Base-by-base conservation (phyloP, 441 rosid species). In the Mallotus repandus region DNA sequence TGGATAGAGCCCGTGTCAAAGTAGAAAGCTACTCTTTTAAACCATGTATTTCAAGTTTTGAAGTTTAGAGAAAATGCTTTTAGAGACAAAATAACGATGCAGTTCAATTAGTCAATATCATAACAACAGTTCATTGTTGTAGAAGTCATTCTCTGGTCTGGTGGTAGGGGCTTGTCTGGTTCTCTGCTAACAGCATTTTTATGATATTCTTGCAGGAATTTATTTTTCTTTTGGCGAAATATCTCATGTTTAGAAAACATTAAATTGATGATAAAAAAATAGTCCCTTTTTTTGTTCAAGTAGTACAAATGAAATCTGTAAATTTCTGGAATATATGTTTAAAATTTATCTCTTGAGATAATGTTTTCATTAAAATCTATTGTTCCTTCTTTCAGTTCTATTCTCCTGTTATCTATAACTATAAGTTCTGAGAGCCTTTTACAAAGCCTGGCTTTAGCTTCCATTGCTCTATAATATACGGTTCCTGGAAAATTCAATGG, bases 361-460 rank as follows among this genome's bases (percentile, higher is more conserved):
- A 72, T 63, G 54, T 63, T 53, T 19, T 50, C 46, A 0, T 54
- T 5, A 29, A 0, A 21, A 18, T 68, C 71, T 18, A 6, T 9
- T 43, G 11, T 54, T 7, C 46, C 56, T 52, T 62, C 45, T 61
- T 63, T 57, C 15, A 50, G 35, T 43, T 63, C 14, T 0, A 29
- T 29, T 29, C 32, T 29, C 32, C 2, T 29, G 32, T 0, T 3
- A 29, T 60, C 32, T 4, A 72, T 52, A 19, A 52, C 32, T 4
- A 72, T 52, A 19, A 52, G 35, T 63, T 38, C 5, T 19, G 16
- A 59, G 53, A 70, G 45, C 10, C 41, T 72, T 38, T 50, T 63
- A 12, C 53, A 53, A n/a, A 49, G n/a, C 14, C 61, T 35, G 5
- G 43, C 54, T 50, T 60, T 38, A 12, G 75, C 69, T 72, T 53